Percentiles rank a stretch among this genome's conserved stretches.
These are phyloP conservation scores for Astrothelium macrocarpum DNA, from an alignment of 495 filamentous ascomycete genomes.

Conservation along the genomic window DNA sequence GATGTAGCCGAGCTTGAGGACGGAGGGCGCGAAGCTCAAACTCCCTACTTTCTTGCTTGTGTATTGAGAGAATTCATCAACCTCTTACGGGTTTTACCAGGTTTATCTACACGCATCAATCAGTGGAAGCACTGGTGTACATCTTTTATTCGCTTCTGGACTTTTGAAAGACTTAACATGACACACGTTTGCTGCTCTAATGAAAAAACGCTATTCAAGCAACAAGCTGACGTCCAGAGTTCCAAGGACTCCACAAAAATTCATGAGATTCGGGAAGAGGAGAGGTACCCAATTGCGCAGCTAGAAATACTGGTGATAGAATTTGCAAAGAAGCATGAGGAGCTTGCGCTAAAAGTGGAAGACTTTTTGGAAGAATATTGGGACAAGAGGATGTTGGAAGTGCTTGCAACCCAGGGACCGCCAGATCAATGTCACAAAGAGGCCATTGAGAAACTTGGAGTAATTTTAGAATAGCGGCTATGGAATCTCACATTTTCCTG, in stretches of 20 bases:
- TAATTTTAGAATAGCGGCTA: background rate
- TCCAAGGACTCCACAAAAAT: background rate
- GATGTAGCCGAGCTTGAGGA: background rate
- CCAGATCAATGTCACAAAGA: background rate
- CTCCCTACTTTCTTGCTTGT: background rate
- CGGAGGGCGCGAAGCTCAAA: background rate
- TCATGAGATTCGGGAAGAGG: conserved; percentile 1
- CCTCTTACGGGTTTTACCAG: background rate
- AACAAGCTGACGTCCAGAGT: background rate
- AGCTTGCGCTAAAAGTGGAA: background rate
- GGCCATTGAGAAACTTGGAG: background rate
- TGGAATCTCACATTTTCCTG: background rate
- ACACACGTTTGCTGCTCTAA: background rate
- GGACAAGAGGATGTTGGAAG: background rate
- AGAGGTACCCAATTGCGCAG: background rate
- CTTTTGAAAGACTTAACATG: background rate
- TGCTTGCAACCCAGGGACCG: background rate
- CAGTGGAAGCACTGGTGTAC: background rate
- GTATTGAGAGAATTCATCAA: background rate
- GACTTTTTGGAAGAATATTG: background rate
- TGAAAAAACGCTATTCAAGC: background rate
- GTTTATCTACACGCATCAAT: background rate
- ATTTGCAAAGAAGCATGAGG: background rate
- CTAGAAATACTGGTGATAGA: background rate
- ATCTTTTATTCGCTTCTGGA: background rate